A percentile compares a stretch with the other conserved stretches of the same genome.
Evolutionary conservation across 2,329 filamentous ascomycete species (phyloP).

Genomic region (Stagonosporopsis chrysanthemi): DNA sequence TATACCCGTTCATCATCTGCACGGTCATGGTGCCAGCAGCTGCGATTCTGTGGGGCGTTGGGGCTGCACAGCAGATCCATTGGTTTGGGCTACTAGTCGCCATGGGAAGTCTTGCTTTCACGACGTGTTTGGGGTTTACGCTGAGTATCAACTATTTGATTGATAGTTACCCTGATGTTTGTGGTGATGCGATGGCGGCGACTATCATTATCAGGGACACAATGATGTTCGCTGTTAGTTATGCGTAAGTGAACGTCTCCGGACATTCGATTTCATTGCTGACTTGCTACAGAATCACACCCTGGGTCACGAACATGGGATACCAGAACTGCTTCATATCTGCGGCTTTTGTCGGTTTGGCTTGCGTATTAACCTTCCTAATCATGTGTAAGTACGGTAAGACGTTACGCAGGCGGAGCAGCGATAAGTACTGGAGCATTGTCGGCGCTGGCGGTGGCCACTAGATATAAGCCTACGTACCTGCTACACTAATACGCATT

Average conservation of each 20-base stretch:
- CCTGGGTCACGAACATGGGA: conserved; percentile 55
- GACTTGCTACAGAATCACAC: conserved; percentile 44
- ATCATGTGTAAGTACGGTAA: conserved; percentile 61
- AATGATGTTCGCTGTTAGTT: conserved; percentile 59
- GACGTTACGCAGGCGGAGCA: conserved; percentile 37
- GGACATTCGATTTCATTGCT: background rate
- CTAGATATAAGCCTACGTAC: background rate
- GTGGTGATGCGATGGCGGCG: conserved; percentile 59
- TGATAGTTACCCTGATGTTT: conserved; percentile 58
- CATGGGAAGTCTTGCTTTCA: conserved; percentile 49
- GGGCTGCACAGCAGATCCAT: conserved; percentile 58
- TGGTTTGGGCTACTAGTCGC: conserved; percentile 60
- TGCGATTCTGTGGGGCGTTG: conserved; percentile 61
- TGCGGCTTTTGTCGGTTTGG: conserved; percentile 54
- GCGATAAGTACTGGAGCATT: conserved; percentile 47
- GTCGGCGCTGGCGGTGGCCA: conserved; percentile 17
- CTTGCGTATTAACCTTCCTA: conserved; percentile 50
- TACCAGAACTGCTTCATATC: conserved; percentile 54
- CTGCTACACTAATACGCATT: background rate
- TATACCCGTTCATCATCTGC: conserved; percentile 52
- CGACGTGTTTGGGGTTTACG: conserved; percentile 50
- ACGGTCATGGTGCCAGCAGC: conserved; percentile 54
- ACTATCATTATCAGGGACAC: conserved; percentile 60
- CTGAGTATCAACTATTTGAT: conserved; percentile 57
- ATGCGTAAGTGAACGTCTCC: conserved; percentile 48